A percentile compares a stretch with the other conserved stretches of the same genome.
Conservation (phyloP, 106 monocot species). For the Allium fistulosum region DNA sequence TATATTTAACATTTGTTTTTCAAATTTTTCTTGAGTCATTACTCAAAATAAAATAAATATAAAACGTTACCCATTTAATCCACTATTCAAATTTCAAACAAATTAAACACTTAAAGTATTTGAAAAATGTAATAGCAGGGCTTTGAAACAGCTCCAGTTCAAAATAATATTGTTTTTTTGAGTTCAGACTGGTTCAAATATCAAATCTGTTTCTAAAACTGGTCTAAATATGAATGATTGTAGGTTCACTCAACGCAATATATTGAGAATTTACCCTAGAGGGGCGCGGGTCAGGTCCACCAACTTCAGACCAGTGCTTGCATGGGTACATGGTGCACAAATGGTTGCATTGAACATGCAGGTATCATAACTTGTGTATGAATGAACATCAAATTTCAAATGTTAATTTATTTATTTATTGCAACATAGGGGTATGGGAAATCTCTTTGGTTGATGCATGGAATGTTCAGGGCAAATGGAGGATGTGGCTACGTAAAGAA, state of each 20-base stretch:
- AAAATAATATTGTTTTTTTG: too few relatives aligned
- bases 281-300: slow-evolving; percentile 58
- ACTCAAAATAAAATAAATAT: too few relatives aligned
- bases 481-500: slow-evolving; percentile 52
- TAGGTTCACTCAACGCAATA: slow-evolving; percentile 80
- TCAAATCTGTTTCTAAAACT: too few relatives aligned
- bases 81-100: too few relatives aligned
- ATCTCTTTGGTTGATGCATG: slow-evolving; percentile 53
- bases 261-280: slow-evolving; percentile 75
- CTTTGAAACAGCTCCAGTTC: too few relatives aligned
- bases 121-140: too few relatives aligned
- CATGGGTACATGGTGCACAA: slow-evolving; percentile 92
- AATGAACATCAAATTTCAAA: too few relatives aligned
- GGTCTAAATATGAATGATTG: not conserved
- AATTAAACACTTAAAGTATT: too few relatives aligned
- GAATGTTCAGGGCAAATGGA: slow-evolving; percentile 42
- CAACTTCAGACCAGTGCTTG: slow-evolving; percentile 81
- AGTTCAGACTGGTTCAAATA: too few relatives aligned
- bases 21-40: too few relatives aligned
- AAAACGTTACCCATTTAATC: too few relatives aligned
- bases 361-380: slow-evolving; percentile 15
- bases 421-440: slow-evolving; percentile 9
- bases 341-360: slow-evolving; percentile 97
- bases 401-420: not conserved
- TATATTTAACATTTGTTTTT: too few relatives aligned